A percentile compares a stretch with the other conserved stretches of the same genome.
These are phyloP conservation scores for Gossypium schwendimanii DNA, from an alignment of 441 rosid species.

Conservation along the genomic window DNA sequence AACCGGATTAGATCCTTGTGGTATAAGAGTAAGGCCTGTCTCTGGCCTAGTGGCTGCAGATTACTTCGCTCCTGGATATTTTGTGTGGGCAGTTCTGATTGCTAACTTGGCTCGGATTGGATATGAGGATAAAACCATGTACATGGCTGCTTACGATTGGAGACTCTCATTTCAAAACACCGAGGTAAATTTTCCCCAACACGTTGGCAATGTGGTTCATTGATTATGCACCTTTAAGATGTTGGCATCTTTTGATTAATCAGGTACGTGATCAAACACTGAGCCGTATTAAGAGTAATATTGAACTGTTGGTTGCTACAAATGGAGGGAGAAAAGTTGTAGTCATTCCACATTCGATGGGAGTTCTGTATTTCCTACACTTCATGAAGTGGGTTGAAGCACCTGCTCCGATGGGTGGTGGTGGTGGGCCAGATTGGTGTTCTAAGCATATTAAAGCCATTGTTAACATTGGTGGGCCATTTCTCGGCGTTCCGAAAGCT, in stretches of 20 bases:
- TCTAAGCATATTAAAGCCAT: conserved; percentile 85
- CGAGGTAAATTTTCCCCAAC: conserved; percentile 41
- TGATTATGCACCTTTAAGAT: not conserved
- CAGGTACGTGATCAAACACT: conserved; percentile 91
- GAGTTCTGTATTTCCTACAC: conserved; percentile 82
- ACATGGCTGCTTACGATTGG: conserved; percentile 98
- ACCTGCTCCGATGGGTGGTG: conserved; percentile 97
- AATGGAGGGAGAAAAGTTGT: conserved; percentile 82
- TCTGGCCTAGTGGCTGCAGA: conserved; percentile 97
- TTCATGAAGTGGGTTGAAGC: conserved; percentile 99
- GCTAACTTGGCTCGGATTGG: conserved; percentile 92
- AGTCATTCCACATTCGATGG: conserved; percentile 94
- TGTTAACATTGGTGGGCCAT: conserved; percentile 87
- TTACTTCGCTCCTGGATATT: conserved; percentile 92
- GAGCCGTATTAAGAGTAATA: conserved; percentile 76
- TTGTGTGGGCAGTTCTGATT: conserved; percentile 97
- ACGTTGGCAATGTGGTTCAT: not conserved
- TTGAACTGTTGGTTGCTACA: conserved; percentile 80
- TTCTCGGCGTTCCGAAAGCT: conserved; percentile 89
- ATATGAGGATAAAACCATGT: conserved; percentile 91
- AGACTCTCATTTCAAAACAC: conserved; percentile 92
- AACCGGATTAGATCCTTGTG: conserved; percentile 88
- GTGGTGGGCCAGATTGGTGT: conserved; percentile 94
- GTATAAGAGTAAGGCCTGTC: conserved; percentile 77
- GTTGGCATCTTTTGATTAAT: conserved; percentile 17